Conservation (phyloP, 306 rosid species). For the Begonia masoniana region DNA sequence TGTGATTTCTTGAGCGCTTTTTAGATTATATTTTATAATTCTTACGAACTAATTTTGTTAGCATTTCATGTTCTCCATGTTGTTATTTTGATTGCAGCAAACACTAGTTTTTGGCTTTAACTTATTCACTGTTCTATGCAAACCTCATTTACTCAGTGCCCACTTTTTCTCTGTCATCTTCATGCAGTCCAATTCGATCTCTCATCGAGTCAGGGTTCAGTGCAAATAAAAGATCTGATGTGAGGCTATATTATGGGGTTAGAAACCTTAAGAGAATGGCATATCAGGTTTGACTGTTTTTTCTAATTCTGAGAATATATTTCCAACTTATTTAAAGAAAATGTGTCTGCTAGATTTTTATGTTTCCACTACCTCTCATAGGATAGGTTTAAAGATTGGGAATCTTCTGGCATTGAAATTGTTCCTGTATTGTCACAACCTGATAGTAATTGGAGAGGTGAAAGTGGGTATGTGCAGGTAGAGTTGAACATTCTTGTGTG, state of each 20-base stretch:
- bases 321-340: not conserved
- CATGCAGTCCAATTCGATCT: constrained; percentile 78
- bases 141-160: too few species aligned
- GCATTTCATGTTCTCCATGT: too few species aligned
- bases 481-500: not conserved
- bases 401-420: constrained; percentile 72
- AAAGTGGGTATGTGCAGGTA: constrained; percentile 89
- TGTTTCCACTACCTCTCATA: constrained; percentile 14
- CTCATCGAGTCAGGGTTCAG: constrained; percentile 72
- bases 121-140: too few species aligned
- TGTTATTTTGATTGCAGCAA: too few species aligned
- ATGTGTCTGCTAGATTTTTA: constrained; percentile 2
- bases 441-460: constrained; percentile 62
- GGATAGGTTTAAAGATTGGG: constrained; percentile 93
- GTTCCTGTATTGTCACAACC: constrained; percentile 94
- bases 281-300: constrained; percentile 52
- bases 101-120: too few species aligned
- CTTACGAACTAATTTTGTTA: too few species aligned
- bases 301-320: not conserved
- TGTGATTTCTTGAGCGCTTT: too few species aligned
- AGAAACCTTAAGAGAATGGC: constrained; percentile 91
- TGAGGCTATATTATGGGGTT: constrained; percentile 75
- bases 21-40: too few species aligned
- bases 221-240: constrained; percentile 65
- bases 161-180: not conserved